Evolutionary conservation across 2,329 filamentous ascomycete species (phyloP).

Genomic region (Colletotrichum sp.): DNA sequence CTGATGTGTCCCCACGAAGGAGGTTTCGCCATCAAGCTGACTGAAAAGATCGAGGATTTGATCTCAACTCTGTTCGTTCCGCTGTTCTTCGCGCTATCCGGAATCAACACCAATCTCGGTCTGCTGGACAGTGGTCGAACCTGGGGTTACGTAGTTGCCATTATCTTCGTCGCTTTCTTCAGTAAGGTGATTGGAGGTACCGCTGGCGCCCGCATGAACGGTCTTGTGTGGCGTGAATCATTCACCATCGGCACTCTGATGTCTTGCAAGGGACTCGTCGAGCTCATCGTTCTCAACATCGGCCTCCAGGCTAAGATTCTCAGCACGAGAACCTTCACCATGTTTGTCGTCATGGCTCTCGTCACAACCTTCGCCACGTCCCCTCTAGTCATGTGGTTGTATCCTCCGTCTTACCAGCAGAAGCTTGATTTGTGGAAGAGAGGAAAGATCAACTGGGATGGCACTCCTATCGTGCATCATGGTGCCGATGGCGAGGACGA

Average conservation of each 20-base stretch:
- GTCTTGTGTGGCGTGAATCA: constrained; percentile 88
- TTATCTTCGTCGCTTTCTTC: constrained; percentile 81
- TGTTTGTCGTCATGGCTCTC: constrained; percentile 93
- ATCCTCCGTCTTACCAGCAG: constrained; percentile 68
- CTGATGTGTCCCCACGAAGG: constrained; percentile 90
- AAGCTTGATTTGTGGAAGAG: constrained; percentile 66
- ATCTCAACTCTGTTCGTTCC: constrained; percentile 84
- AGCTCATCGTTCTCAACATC: constrained; percentile 87
- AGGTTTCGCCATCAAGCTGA: constrained; percentile 88
- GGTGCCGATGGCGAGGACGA: constrained; percentile 36
- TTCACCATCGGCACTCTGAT: constrained; percentile 88
- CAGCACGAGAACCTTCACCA: constrained; percentile 85
- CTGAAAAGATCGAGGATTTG: constrained; percentile 93
- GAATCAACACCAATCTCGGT: constrained; percentile 86
- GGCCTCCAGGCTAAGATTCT: constrained; percentile 86
- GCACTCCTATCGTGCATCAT: constrained; percentile 32
- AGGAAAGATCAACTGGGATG: constrained; percentile 81
- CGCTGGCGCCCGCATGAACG: constrained; percentile 75
- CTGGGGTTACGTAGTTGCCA: constrained; percentile 89
- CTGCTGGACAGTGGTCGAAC: constrained; percentile 80
- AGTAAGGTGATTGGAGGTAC: constrained; percentile 89
- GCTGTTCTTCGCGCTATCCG: constrained; percentile 92
- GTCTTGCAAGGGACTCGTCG: constrained; percentile 96
- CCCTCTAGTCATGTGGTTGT: constrained; percentile 74
- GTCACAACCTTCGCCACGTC: constrained; percentile 86